phyloP scores from a whole-genome alignment of 2,329 filamentous ascomycete genomes.

The Venturia asperata region DNA sequence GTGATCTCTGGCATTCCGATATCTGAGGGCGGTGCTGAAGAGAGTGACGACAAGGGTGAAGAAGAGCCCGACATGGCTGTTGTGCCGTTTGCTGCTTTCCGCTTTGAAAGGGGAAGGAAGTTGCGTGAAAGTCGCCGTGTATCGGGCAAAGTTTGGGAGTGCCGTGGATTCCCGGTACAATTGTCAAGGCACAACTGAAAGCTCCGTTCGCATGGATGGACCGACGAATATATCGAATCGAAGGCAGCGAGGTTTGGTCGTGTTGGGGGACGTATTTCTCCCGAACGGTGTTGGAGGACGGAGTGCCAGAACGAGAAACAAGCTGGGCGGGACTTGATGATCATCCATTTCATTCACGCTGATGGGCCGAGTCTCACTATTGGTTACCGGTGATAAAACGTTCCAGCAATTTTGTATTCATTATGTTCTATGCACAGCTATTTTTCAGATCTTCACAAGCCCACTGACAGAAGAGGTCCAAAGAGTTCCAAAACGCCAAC shows the following conservation, averaged over 20 bases:
- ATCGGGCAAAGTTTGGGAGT: background rate
- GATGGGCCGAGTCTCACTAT: background rate
- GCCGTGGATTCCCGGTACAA: background rate
- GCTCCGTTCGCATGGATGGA: background rate
- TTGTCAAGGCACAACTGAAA: background rate
- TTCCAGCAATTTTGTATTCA: background rate
- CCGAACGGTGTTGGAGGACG: background rate
- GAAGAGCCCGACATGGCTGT: constrained; percentile 47
- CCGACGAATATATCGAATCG: background rate
- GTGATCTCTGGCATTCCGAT: constrained; percentile 42
- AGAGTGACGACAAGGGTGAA: constrained; percentile 46
- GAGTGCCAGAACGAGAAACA: background rate
- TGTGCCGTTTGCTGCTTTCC: constrained; percentile 23
- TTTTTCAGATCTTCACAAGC: background rate
- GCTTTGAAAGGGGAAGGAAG: constrained; percentile 10
- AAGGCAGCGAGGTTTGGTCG: background rate
- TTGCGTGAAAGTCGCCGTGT: background rate
- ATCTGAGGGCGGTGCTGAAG: constrained; percentile 48
- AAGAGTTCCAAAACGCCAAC: background rate
- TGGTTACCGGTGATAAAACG: background rate
- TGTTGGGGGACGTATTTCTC: background rate
- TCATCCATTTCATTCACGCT: constrained; percentile 9
- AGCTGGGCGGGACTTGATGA: background rate
- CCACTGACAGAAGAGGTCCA: background rate
- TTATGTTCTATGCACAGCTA: background rate